Conservation (phyloP, 2,329 filamentous ascomycete species). For the Fusarium lyarnte region DNA sequence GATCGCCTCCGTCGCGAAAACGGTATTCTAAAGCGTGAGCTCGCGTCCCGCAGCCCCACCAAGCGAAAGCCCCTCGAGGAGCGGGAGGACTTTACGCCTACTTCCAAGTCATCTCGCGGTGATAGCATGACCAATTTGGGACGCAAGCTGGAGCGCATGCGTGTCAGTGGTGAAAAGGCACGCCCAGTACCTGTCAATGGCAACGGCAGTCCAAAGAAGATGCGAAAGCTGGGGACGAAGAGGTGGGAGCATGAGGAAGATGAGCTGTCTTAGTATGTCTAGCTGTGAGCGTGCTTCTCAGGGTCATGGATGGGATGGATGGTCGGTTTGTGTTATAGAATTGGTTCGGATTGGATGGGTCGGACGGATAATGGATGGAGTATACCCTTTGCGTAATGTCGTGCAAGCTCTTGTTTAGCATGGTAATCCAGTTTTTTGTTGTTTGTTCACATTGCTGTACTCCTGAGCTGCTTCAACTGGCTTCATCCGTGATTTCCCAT, state of each 20-base stretch:
- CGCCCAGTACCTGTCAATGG: conserved; percentile 44
- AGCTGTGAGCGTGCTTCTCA: not conserved
- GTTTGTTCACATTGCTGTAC: not conserved
- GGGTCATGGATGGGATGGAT: not conserved
- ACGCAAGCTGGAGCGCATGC: conserved; percentile 61
- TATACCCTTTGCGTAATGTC: conserved; percentile 1
- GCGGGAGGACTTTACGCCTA: conserved; percentile 56
- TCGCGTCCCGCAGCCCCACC: conserved; percentile 69
- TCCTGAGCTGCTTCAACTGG: not conserved
- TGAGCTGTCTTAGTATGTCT: conserved; percentile 42
- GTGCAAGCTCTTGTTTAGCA: not conserved
- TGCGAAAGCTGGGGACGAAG: conserved; percentile 59
- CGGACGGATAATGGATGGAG: not conserved
- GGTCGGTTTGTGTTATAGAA: conserved; percentile 22
- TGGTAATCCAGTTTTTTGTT: not conserved
- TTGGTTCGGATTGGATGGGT: conserved; percentile 1
- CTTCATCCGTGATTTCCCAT: not conserved
- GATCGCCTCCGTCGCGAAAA: conserved; percentile 74
- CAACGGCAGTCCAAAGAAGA: conserved; percentile 64
- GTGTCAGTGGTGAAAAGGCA: conserved; percentile 53
- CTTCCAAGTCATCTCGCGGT: conserved; percentile 22
- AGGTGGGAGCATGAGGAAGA: conserved; percentile 60
- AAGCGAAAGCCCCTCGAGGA: conserved; percentile 67
- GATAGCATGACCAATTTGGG: conserved; percentile 53
- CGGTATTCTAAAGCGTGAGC: conserved; percentile 71